Conservation (phyloP, 139 green algal species). For the Coelastrella sp. region DNA sequence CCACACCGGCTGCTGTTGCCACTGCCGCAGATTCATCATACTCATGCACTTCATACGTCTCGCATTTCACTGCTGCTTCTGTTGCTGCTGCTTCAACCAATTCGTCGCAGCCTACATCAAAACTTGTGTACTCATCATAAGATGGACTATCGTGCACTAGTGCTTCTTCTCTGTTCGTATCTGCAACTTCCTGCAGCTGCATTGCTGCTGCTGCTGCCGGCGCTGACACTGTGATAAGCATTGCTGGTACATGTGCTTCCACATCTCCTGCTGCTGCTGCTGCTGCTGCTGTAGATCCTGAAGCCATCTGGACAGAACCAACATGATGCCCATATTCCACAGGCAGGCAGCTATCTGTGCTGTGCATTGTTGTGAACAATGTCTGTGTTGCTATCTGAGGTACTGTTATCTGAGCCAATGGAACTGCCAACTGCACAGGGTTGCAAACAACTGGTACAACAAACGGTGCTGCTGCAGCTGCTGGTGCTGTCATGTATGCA, state of each 20-base stretch:
- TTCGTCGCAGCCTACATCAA: background rate
- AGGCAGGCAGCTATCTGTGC: no score
- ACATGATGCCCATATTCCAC: no score
- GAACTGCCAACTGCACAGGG: no score
- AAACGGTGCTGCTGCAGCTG: constrained; percentile 1
- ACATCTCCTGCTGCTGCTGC: constrained; percentile 1
- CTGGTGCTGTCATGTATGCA: background rate
- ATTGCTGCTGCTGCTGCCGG: constrained; percentile 16
- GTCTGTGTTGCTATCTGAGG: no score
- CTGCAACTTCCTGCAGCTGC: background rate
- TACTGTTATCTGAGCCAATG: no score
- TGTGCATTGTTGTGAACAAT: no score
- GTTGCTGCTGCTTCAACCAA: background rate
- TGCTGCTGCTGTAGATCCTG: no score
- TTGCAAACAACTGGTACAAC: background rate
- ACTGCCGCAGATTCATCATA: background rate
- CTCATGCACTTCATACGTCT: background rate
- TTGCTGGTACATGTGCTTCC: background rate
- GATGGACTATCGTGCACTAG: background rate
- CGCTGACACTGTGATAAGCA: no score
- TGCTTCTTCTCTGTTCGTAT: background rate
- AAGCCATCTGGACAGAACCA: no score
- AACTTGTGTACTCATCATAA: background rate
- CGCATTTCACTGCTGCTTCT: background rate
- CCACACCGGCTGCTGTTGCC: background rate